These are phyloP conservation scores for Neophaeococcomyces mojaviensis DNA, from an alignment of 2,329 filamentous ascomycete species.

Conservation along the genomic window DNA sequence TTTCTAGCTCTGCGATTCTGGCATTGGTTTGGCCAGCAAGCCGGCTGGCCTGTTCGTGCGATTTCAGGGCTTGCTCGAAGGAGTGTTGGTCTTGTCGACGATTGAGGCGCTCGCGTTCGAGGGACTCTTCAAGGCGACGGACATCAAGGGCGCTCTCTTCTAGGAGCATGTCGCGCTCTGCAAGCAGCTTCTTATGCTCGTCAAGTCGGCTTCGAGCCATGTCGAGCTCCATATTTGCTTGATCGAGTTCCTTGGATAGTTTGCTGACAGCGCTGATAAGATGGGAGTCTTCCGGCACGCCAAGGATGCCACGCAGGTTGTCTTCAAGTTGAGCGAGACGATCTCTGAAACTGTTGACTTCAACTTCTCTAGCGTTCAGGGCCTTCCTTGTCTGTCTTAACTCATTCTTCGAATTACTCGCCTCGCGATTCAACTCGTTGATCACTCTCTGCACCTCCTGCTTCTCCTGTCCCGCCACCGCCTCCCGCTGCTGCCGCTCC, in stretches of 20 bases:
- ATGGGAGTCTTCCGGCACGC: conserved; percentile 77
- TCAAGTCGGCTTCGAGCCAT: conserved; percentile 65
- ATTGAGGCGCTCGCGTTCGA: conserved; percentile 81
- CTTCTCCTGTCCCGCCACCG: conserved; percentile 81
- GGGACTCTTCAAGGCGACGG: conserved; percentile 72
- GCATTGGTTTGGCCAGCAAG: conserved; percentile 79
- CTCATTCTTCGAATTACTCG: conserved; percentile 76
- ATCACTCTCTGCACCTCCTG: conserved; percentile 90
- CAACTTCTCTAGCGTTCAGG: conserved; percentile 74
- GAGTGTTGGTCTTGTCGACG: conserved; percentile 81
- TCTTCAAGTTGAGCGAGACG: conserved; percentile 82
- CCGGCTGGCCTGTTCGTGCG: conserved; percentile 76
- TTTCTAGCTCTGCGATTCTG: conserved; percentile 78
- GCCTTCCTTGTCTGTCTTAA: conserved; percentile 72
- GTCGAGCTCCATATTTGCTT: conserved; percentile 74
- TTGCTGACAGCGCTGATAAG: conserved; percentile 81
- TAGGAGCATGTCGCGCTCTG: conserved; percentile 78
- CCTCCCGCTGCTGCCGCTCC: conserved; percentile 79
- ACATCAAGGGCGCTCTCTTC: conserved; percentile 84
- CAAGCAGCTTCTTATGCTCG: conserved; percentile 87
- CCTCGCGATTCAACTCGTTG: conserved; percentile 83
- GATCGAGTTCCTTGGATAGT: conserved; percentile 79
- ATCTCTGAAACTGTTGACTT: conserved; percentile 86
- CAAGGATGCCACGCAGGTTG: conserved; percentile 76
- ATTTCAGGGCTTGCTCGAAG: conserved; percentile 81